Percentiles rank a stretch among this genome's conserved stretches.
phyloP scores from a whole-genome alignment of 768 basidiomycete genomes.

The Boletus tomentosulus region DNA sequence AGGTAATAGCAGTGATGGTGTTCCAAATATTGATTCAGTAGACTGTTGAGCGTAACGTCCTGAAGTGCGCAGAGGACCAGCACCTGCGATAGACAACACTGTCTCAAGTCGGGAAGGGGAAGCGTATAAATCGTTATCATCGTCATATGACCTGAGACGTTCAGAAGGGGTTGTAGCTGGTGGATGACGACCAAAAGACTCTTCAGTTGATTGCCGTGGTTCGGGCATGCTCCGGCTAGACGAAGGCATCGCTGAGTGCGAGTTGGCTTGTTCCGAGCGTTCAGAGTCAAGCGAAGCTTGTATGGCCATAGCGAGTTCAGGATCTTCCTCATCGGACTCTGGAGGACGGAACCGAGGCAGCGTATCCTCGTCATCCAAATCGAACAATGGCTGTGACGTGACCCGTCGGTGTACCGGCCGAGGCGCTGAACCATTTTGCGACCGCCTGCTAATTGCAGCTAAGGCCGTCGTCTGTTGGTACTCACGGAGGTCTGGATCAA shows the following conservation, averaged over 20 bases:
- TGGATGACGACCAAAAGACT: background rate
- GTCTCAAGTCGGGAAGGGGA: conserved; percentile 61
- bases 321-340: conserved; percentile 47
- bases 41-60: conserved; percentile 10
- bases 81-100: conserved; percentile 61
- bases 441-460: conserved; percentile 50
- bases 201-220: conserved; percentile 5
- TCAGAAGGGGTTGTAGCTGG: background rate
- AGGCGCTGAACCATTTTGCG: conserved; percentile 29
- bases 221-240: conserved; percentile 3
- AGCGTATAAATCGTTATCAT: conserved; percentile 45
- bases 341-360: conserved; percentile 16
- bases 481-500: conserved; percentile 62
- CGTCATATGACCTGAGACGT: background rate
- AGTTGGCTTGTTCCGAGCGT: background rate
- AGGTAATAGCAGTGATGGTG: conserved; percentile 31
- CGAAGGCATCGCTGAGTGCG: background rate
- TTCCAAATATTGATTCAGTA: conserved; percentile 33
- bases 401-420: conserved; percentile 34
- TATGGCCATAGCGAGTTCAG: conserved; percentile 54
- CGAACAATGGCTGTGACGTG: conserved; percentile 48
- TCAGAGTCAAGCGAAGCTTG: conserved; percentile 52
- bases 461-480: conserved; percentile 61
- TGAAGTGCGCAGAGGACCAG: conserved; percentile 35
- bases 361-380: conserved; percentile 46